These are phyloP conservation scores for Pisolithus thermaeus DNA, from an alignment of 1,284 basidiomycete species.

Conservation along the genomic window DNA sequence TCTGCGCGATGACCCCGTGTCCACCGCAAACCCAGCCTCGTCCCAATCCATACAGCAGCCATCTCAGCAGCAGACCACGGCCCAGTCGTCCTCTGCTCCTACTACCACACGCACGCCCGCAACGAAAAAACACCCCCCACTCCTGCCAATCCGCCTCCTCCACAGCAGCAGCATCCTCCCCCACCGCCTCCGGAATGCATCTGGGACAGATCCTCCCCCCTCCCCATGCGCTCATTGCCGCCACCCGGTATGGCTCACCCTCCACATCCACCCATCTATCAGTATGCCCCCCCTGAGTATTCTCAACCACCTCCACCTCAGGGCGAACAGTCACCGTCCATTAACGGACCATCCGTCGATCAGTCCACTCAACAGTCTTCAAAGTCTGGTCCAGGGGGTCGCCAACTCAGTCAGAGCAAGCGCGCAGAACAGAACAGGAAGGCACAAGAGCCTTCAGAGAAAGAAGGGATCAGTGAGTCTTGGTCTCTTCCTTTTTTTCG, in stretches of 20 bases:
- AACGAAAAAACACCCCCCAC: slow-evolving; percentile 47
- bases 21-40: slow-evolving; percentile 10
- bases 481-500: slow-evolving; percentile 15
- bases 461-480: slow-evolving; percentile 70
- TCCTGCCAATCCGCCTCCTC: slow-evolving; percentile 12
- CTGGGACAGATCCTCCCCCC: slow-evolving; percentile 47
- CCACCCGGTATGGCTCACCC: slow-evolving; percentile 31
- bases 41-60: slow-evolving; percentile 32
- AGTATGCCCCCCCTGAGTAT: slow-evolving; percentile 31
- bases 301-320: slow-evolving; percentile 23
- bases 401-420: slow-evolving; percentile 68
- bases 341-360: slow-evolving; percentile 18
- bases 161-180: slow-evolving; percentile 21
- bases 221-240: slow-evolving; percentile 45
- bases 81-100: slow-evolving; percentile 29
- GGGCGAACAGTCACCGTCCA: slow-evolving; percentile 28
- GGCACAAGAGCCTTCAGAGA: slow-evolving; percentile 82
- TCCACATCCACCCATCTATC: slow-evolving; percentile 24
- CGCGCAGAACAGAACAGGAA: slow-evolving; percentile 84
- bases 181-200: slow-evolving; percentile 24
- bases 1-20: slow-evolving; percentile 49
- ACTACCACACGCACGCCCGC: slow-evolving; percentile 33
- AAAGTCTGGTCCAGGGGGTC: slow-evolving; percentile 24
- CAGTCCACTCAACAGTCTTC: not conserved
- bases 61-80: slow-evolving; percentile 24